phyloP scores from a whole-genome alignment of 2,329 filamentous ascomycete species.

The Fusarium abutilonis region DNA sequence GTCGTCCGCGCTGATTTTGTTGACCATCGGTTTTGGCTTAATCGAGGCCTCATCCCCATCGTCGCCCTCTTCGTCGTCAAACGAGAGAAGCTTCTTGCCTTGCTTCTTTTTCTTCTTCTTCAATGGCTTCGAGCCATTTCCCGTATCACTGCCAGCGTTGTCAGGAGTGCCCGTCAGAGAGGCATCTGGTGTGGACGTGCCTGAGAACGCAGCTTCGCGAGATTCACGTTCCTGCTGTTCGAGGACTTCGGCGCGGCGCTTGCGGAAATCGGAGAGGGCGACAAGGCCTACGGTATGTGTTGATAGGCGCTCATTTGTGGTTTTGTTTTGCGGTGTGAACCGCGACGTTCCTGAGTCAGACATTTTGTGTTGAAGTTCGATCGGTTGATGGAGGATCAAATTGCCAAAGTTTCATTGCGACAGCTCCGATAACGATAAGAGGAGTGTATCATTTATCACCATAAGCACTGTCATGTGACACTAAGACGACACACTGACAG shows the following conservation, averaged over 20 bases:
- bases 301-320: conserved; percentile 83
- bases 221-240: conserved; percentile 88
- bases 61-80: conserved; percentile 75
- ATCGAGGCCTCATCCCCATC: conserved; percentile 58
- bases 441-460: not conserved
- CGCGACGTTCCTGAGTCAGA: conserved; percentile 60
- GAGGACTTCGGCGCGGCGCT: conserved; percentile 91
- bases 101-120: conserved; percentile 57
- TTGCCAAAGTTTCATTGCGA: not conserved
- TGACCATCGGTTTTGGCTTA: conserved; percentile 46
- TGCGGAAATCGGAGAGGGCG: conserved; percentile 91
- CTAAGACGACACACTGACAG: not conserved
- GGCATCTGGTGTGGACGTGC: conserved; percentile 59
- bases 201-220: conserved; percentile 66
- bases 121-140: conserved; percentile 34
- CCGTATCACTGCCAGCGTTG: conserved; percentile 51
- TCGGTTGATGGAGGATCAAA: conserved; percentile 1
- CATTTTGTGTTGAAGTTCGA: conserved; percentile 47
- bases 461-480: conserved; percentile 1
- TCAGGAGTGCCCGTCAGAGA: conserved; percentile 61
- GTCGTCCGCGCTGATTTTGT: conserved; percentile 51
- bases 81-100: conserved; percentile 65
- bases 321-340: conserved; percentile 80
- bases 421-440: conserved; percentile 24
- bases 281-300: conserved; percentile 91